A percentile compares a stretch with the other conserved stretches of the same genome.
Evolutionary conservation across 257 asterid genomes (phyloP).

Genomic region (Striga asiatica): DNA sequence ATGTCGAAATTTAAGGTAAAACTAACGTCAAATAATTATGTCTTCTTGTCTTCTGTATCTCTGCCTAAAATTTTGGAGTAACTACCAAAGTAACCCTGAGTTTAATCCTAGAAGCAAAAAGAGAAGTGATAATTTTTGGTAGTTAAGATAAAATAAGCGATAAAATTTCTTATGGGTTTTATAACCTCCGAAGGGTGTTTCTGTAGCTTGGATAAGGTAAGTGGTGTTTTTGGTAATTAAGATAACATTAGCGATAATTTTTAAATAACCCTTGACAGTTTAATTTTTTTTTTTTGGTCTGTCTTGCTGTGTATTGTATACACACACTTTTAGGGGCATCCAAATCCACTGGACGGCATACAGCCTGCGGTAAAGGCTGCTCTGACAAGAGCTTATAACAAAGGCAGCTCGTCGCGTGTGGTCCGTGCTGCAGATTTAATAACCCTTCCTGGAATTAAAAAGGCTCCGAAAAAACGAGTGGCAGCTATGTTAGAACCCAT

Average conservation of each 20-base stretch:
- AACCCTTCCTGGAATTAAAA: conserved; percentile 75
- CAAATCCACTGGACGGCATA: conserved; percentile 75
- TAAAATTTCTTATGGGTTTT: too few relatives aligned
- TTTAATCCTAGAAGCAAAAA: too few relatives aligned
- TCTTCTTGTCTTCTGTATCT: background rate
- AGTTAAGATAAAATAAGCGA: too few relatives aligned
- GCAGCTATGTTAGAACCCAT: conserved; percentile 91
- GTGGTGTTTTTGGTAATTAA: background rate
- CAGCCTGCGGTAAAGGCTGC: conserved; percentile 87
- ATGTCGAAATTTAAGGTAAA: conserved; percentile 76
- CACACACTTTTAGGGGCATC: conserved; percentile 53
- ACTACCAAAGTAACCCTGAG: too few relatives aligned
- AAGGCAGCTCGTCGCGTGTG: conserved; percentile 82
- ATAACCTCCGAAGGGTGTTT: background rate
- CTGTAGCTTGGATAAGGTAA: background rate
- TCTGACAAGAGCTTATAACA: conserved; percentile 80
- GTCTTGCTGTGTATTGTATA: background rate
- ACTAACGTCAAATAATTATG: background rate
- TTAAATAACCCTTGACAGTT: background rate
- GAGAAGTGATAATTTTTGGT: too few relatives aligned
- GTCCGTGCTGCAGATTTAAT: conserved; percentile 76
- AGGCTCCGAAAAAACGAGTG: conserved; percentile 82
- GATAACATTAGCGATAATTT: background rate
- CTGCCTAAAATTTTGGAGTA: background rate
- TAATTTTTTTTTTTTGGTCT: conserved; percentile 13